These are phyloP conservation scores for Solidago caesia DNA, from an alignment of 129 eudicot genomes.

Conservation along the genomic window DNA sequence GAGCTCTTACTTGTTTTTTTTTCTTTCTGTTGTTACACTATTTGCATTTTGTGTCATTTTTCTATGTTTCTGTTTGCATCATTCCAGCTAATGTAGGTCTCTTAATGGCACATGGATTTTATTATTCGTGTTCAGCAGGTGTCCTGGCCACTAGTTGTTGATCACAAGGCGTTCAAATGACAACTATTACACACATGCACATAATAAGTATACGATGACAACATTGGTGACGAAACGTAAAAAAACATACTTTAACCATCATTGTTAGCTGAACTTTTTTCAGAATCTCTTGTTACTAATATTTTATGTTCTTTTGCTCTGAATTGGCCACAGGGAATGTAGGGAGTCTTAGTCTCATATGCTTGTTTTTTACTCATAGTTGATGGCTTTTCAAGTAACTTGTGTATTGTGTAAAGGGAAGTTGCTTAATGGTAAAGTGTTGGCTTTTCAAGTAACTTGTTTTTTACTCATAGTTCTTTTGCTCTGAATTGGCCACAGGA, in stretches of 20 bases:
- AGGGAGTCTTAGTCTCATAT: constrained; percentile 13
- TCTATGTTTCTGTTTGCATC: background rate
- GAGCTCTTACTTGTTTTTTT: no score
- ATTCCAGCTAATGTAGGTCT: constrained; percentile 24
- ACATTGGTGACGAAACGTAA: background rate
- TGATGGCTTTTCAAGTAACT: constrained; percentile 14
- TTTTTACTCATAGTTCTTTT: no score
- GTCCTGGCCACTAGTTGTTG: constrained; percentile 10
- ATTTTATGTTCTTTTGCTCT: constrained; percentile 17
- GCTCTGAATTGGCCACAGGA: no score
- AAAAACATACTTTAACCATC: background rate
- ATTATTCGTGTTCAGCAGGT: constrained; percentile 13
- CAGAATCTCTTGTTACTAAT: constrained; percentile 18
- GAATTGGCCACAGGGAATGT: constrained; percentile 20
- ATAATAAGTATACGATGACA: background rate
- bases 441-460: no score
- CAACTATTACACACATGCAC: constrained; percentile 23
- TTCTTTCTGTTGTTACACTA: no score
- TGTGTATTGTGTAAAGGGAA: constrained; percentile 5
- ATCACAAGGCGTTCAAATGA: constrained; percentile 17
- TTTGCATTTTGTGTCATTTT: no score
- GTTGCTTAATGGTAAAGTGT: constrained; percentile 16
- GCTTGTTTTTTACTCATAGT: constrained; percentile 2
- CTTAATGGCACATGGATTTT: constrained; percentile 28
- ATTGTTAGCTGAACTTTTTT: constrained; percentile 10